Evolutionary conservation across 768 basidiomycete genomes (phyloP), one percentile per base, ranked within the genome.

Genomic region (Cantharellus anzutake): DNA sequence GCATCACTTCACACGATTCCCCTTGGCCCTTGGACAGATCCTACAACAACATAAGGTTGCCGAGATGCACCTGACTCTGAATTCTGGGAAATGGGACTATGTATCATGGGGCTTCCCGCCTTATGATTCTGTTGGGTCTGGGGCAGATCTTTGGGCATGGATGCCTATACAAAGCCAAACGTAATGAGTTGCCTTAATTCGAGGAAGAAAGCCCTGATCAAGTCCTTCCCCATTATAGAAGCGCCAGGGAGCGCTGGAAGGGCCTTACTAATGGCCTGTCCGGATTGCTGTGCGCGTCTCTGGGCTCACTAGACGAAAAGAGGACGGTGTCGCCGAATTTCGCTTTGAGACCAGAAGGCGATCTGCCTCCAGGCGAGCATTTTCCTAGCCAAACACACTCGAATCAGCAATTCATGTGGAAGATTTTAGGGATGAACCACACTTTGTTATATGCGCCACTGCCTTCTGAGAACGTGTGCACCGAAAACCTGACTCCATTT

Each of bases 401-500:
- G 2, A 7, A n/a, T 5, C 51, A 11, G 41, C 42, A 40, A n/a
- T 44, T 38, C 35, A 34, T 48, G 51, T 37, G 35, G 52, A 7
- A 7, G 38, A 51, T 60, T 14, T n/a, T 51, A 67, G 62, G 51
- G 56, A 61, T 52, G 50, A 51, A 55, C 56, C 65, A 63, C 57
- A 60, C 62, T 40, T 74, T 90, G 35, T 81, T 83, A 61, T 83
- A 92, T 65, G 87, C 85, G 1, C 79, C 80, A 4, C 76, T 85
- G 20, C 84, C 86, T 4, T 86, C 83, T 2, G 88, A 93, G 67
- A 75, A 83, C 64, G 86, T 97, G n/a, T 99, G 94, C 68, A 98
- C 94, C 3, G 96, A 98, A 68, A 97, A 97, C 66, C 73, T 98
- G 4, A 97, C 94, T 0, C 94, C 96, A 0, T 96, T 98, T 72